A percentile compares a stretch with the other conserved stretches of the same genome.
Conservation (phyloP, 139 green algal species). For the Tetraselmis chui region DNA sequence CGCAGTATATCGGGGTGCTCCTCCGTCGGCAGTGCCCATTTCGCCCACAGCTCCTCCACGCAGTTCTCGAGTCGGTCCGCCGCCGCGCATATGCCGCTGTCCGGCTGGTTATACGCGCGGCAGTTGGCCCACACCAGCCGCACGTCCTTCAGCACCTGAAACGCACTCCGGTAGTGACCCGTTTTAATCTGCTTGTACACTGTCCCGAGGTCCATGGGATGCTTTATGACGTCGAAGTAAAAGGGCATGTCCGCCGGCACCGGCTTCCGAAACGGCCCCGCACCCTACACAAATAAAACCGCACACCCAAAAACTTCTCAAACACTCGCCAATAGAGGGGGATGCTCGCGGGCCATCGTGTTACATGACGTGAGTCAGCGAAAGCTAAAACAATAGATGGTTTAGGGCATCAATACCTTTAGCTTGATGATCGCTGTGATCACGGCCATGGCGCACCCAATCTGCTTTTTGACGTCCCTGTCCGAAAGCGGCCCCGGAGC, state of each 20-base stretch:
- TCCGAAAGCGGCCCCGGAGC: background rate
- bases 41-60: background rate
- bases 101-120: conserved; percentile 30
- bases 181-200: conserved; percentile 27
- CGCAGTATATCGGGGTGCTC: background rate
- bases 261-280: conserved; percentile 25
- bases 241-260: conserved; percentile 14
- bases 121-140: conserved; percentile 43
- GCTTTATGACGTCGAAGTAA: conserved; percentile 24
- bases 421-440: background rate
- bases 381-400: background rate
- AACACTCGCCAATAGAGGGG: too few species aligned
- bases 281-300: too few species aligned
- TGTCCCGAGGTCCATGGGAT: conserved; percentile 48
- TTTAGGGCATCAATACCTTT: background rate
- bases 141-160: conserved; percentile 30
- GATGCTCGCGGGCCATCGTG: too few species aligned
- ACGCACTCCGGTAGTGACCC: conserved; percentile 12
- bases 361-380: background rate
- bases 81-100: conserved; percentile 17
- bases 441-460: background rate
- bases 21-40: background rate
- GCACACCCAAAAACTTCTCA: too few species aligned
- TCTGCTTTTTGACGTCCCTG: background rate
- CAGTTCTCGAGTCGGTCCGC: background rate